phyloP scores from a whole-genome alignment of 371 early-diverging fungal species.

The Syncephalastrum monosporum region DNA sequence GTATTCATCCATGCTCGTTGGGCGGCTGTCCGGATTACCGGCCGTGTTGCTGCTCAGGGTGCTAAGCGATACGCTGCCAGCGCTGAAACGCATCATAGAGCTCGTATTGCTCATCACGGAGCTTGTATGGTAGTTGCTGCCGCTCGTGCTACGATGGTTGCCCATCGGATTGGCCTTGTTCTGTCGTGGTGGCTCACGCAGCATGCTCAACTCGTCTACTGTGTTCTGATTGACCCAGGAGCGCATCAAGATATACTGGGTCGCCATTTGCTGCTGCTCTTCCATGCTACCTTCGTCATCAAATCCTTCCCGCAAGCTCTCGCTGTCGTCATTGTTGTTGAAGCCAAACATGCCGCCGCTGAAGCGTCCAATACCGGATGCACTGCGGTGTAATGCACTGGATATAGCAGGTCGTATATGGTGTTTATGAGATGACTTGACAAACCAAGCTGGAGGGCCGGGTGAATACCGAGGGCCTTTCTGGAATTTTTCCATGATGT shows the following conservation, averaged over 20 bases:
- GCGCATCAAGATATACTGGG: slow-evolving; percentile 59
- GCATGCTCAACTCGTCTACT: slow-evolving; percentile 63
- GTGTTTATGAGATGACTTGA: slow-evolving; percentile 58
- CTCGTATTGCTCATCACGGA: slow-evolving; percentile 23
- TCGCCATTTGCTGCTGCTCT: slow-evolving; percentile 44
- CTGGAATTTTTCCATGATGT: slow-evolving; percentile 56
- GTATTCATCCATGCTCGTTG: slow-evolving; percentile 23
- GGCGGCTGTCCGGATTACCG: slow-evolving; percentile 16
- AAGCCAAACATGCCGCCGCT: slow-evolving; percentile 44
- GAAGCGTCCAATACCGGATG: slow-evolving; percentile 48
- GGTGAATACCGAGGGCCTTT: slow-evolving; percentile 62
- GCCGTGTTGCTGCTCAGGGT: slow-evolving; percentile 11
- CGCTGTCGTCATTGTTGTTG: slow-evolving; percentile 12
- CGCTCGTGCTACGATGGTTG: slow-evolving; percentile 15
- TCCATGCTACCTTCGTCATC: slow-evolving; percentile 22
- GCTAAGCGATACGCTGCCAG: slow-evolving; percentile 17
- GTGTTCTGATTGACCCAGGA: slow-evolving; percentile 59
- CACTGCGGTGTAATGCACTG: slow-evolving; percentile 53
- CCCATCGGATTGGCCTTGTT: slow-evolving; percentile 2
- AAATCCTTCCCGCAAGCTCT: slow-evolving; percentile 4
- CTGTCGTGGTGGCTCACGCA: slow-evolving; percentile 67
- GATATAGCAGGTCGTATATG: slow-evolving; percentile 55
- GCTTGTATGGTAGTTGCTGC: slow-evolving; percentile 18
- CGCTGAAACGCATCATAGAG: slow-evolving; percentile 23
- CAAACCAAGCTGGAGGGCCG: slow-evolving; percentile 47